Base-by-base conservation (phyloP, 2,329 filamentous ascomycete genomes). In the Stagonosporopsis vannaccii region DNA sequence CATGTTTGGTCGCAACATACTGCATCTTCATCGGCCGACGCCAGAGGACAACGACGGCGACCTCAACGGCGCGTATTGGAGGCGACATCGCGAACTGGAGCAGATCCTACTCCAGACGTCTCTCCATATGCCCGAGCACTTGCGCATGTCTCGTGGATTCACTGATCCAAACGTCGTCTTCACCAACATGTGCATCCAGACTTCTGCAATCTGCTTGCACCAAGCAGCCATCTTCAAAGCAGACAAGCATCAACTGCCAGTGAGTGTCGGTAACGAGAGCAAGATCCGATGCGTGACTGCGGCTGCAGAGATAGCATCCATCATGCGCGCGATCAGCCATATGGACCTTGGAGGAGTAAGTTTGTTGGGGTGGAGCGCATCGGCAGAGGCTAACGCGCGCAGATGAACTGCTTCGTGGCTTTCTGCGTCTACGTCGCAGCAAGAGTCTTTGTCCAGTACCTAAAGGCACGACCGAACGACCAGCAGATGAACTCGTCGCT, bases 171-270 rank as follows among this genome's bases (percentile, higher is more conserved):
- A 97, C 62, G 87, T 94, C 50, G 87, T 98, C 4, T 98, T 97
- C 73, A 87, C 90, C 54, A 98, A 98, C 69, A 97, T 99, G 92
- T 92, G 91, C 71, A 92, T 99, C 28, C 93, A 98, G 73, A 97
- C 95, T 0, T 96, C 93, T 1, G 92, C 92, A 1, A 98, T 99
- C 50, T 98, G 94, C 74, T 81, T 99, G n/a, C 95, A 99, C 70
- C 95, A 99, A 78, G 95, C 94, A 2, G 95, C 95, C 23, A 98
- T 99, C 19, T 97, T 94, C 83, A 98, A 97, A 74, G 92, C 93
- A 0, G 94, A 98, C 68, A 95, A 92, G 77, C 90, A 97, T 75
- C 85, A 87, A 49, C 80, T 97, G 58, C 88, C 91, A 0, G 80
- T 84, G 1, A 88, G 89, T 17, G 88, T 97, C 42, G 88, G 90